These are phyloP conservation scores for Monotropa hypopitys DNA, from an alignment of 179 eudicot genomes.

Conservation along the genomic window DNA sequence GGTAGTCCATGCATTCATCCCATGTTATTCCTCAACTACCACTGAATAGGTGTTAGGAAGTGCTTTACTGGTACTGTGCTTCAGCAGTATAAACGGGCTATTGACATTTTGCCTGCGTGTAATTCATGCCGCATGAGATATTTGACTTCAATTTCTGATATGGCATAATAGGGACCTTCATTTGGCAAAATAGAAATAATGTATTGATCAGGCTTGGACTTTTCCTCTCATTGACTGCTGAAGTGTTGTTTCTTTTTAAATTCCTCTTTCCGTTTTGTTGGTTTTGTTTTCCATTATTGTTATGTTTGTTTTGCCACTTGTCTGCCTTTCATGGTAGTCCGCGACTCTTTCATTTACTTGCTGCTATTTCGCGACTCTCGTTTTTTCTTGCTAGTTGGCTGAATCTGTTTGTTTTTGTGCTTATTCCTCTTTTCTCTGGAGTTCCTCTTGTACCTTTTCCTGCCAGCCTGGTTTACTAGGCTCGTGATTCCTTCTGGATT, in stretches of 20 bases:
- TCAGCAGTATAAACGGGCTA: neutral
- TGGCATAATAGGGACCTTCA: neutral
- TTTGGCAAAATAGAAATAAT: neutral
- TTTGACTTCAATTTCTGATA: neutral
- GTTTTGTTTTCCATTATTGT: neutral
- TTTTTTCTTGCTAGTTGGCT: neutral
- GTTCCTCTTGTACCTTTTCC: neutral
- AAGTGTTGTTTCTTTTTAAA: neutral
- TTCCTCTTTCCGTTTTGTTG: too few species aligned
- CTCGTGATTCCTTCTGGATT: neutral
- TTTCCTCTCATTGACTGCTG: neutral
- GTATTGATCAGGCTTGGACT: neutral
- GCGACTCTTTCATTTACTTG: neutral
- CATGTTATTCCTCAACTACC: neutral
- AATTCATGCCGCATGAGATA: neutral
- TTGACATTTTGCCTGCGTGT: neutral
- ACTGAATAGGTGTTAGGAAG: neutral
- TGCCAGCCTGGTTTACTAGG: neutral
- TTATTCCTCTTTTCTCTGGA: neutral
- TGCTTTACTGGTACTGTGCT: neutral
- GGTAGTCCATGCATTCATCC: neutral
- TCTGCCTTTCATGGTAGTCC: neutral
- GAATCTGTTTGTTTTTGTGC: neutral
- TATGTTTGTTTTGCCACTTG: neutral
- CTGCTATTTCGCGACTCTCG: neutral